These are phyloP conservation scores for Cryptosporidium canis DNA, from an alignment of 169 alveolate species.

Conservation along the genomic window DNA sequence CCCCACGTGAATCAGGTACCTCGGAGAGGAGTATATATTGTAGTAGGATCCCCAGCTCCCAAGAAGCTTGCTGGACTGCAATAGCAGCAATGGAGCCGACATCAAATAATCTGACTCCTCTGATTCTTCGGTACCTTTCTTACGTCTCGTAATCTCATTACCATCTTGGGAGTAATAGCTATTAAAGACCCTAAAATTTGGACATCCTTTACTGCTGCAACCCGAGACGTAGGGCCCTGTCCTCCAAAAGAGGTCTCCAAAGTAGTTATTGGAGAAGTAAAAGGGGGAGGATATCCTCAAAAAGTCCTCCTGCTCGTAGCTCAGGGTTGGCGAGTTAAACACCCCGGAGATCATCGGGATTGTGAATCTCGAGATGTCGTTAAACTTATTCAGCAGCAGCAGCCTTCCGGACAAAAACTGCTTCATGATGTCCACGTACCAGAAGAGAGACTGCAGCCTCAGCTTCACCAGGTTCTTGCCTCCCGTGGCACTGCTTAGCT, in stretches of 20 bases:
- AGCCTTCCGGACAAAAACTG: constrained; percentile 58
- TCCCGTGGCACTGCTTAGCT: neutral
- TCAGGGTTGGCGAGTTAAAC: constrained; percentile 75
- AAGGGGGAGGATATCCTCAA: constrained; percentile 64
- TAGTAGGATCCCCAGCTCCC: constrained; percentile 64
- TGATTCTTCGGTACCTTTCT: too few species aligned
- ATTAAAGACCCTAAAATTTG: neutral
- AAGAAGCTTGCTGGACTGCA: constrained; percentile 45
- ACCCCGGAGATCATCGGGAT: constrained; percentile 77
- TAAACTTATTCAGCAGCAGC: constrained; percentile 65
- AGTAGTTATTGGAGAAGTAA: constrained; percentile 39
- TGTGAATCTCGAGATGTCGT: constrained; percentile 68
- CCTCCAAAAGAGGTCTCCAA: constrained; percentile 51
- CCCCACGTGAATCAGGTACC: constrained; percentile 52
- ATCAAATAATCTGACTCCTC: neutral
- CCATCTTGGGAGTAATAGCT: constrained; percentile 4
- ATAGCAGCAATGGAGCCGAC: neutral
- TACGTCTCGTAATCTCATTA: neutral
- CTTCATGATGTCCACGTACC: constrained; percentile 63
- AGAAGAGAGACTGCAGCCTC: constrained; percentile 13
- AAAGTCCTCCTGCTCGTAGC: constrained; percentile 75
- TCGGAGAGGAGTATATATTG: constrained; percentile 64
- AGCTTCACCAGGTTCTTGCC: neutral
- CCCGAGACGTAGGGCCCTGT: too few species aligned
- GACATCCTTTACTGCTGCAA: too few species aligned